phyloP scores from a whole-genome alignment of 1,139 yeast species.

The Blastobotrys capitulatus region DNA sequence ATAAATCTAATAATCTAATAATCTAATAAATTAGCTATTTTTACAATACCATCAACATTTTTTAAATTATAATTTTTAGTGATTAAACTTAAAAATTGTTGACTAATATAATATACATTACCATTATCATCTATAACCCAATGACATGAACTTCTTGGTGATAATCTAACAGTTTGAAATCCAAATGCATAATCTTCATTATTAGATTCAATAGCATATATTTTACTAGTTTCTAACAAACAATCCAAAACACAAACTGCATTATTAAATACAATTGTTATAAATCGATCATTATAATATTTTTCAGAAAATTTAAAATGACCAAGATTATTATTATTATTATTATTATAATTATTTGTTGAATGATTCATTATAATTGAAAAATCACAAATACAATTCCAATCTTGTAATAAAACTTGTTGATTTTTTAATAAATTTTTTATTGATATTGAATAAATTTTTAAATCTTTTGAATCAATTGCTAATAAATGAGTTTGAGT shows the following conservation, averaged over 20 bases:
- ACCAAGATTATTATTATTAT: background rate
- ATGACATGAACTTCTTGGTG: conserved; percentile 6
- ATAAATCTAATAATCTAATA: background rate
- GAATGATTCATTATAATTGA: background rate
- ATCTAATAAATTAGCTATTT: background rate
- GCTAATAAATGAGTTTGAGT: conserved; percentile 7
- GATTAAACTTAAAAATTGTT: background rate
- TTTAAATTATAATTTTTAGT: background rate
- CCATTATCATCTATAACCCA: conserved; percentile 1
- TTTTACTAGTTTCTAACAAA: background rate
- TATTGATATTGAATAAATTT: background rate
- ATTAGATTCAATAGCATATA: background rate
- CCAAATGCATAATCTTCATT: background rate
- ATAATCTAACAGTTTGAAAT: conserved; percentile 3
- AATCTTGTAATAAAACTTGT: background rate
- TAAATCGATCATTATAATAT: background rate
- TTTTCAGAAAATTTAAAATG: conserved; percentile 3
- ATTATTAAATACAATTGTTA: background rate
- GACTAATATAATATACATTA: conserved; percentile 1
- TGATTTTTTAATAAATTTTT: background rate
- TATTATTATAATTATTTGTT: too few relatives aligned
- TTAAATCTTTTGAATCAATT: background rate
- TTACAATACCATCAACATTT: background rate
- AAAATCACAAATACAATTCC: conserved; percentile 4
- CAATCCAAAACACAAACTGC: background rate